Base-by-base conservation (phyloP, 2,329 filamentous ascomycete species). In the Arthrobotrys musiformis region DNA sequence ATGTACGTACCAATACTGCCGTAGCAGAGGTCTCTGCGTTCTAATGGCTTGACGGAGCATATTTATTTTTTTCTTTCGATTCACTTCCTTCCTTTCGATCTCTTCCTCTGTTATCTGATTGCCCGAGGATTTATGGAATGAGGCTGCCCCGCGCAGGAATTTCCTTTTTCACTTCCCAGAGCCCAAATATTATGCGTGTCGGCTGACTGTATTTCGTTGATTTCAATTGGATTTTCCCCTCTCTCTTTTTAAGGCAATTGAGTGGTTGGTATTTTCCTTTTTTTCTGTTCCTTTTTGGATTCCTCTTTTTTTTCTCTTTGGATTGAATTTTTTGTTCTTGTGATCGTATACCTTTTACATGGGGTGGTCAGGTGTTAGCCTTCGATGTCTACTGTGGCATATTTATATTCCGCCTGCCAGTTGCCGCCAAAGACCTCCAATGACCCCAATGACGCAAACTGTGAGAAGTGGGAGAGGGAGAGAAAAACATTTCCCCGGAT, bases 1-100 rank as follows among this genome's bases (percentile, higher is more conserved):
- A 13, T 19, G 54, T 15, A 62, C 22, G 17, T 67, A 69, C 70
- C 64, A 64, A 50, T 76, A 66, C 58, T 56, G 73, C 66, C 60
- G 66, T 22, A 77, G 66, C 48, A 77, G 60, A 15, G 73, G 73
- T 42, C 37, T 42, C 66, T 70, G 73, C 22, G 63, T 42, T 62
- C 52, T 66, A 42, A 77, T 67, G 44, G 73, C 60, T 60, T 70
- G 73, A 66, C 73, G 73, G 60, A 77, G 61, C 73, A 77, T 77
- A 24, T 63, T 74, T 66, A 42, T 40, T 61, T 46, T 46, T 46
- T 61, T 3, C 22, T 61, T 9, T 30, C 40, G 33, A 13, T 42
- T 42, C 2, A 13, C 17, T 2, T 42, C n/a, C 6, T 42, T 19
- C n/a, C 40, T 42, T 42, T 42, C 15, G n/a, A n/a, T 50, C 54